phyloP scores from a whole-genome alignment of 441 rosid species.

The Geranium incanum region DNA sequence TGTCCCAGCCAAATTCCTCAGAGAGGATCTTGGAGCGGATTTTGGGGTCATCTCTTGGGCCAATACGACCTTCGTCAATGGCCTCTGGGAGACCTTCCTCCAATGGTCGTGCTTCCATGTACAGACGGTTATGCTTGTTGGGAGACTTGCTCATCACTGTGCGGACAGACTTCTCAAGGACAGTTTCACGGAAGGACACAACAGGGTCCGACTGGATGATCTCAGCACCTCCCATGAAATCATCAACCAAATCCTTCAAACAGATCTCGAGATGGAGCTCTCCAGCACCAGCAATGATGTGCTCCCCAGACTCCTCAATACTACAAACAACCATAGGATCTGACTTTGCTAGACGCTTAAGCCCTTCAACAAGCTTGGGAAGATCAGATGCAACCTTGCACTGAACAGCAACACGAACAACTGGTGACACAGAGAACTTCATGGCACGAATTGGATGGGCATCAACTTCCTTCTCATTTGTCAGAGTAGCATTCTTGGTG shows the following conservation, averaged over 20 bases:
- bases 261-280: conserved; percentile 47
- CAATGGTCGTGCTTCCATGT: conserved; percentile 51
- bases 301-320: conserved; percentile 48
- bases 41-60: conserved; percentile 51
- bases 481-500: conserved; percentile 53
- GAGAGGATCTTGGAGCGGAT: conserved; percentile 38
- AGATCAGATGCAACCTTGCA: conserved; percentile 50
- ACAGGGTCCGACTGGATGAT: conserved; percentile 41
- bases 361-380: conserved; percentile 49
- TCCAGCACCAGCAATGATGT: conserved; percentile 50
- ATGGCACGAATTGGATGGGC: conserved; percentile 50
- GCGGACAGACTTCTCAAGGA: conserved; percentile 40
- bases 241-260: conserved; percentile 41
- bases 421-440: conserved; percentile 49
- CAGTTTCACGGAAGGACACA: conserved; percentile 48
- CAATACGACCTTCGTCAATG: conserved; percentile 42
- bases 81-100: conserved; percentile 50
- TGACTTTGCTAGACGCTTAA: conserved; percentile 45
- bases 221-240: conserved; percentile 53
- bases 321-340: conserved; percentile 48
- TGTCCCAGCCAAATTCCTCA: conserved; percentile 50
- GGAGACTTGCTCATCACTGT: conserved; percentile 46
- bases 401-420: conserved; percentile 47
- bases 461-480: conserved; percentile 53
- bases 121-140: conserved; percentile 50